phyloP scores from a whole-genome alignment of 768 basidiomycete genomes.

The Naganishia kalamii region DNA sequence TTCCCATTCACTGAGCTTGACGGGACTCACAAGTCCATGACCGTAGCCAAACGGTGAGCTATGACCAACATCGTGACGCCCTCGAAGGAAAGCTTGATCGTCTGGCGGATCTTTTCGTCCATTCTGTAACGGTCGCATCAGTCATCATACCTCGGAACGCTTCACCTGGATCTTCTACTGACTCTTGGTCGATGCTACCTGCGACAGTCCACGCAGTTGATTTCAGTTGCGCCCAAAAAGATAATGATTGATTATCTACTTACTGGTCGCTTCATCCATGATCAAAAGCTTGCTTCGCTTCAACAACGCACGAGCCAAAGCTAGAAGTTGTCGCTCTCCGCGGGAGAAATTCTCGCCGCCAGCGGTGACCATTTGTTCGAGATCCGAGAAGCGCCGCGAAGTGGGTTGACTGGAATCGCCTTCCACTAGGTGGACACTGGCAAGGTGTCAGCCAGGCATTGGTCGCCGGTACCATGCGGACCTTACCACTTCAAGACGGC shows the following conservation, averaged over 20 bases:
- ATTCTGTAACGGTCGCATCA: slow-evolving; percentile 32
- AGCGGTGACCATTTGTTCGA: background rate
- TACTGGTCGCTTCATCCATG: slow-evolving; percentile 43
- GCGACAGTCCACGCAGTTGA: slow-evolving; percentile 50
- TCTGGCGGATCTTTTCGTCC: slow-evolving; percentile 42
- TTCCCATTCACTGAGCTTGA: background rate
- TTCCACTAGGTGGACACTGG: slow-evolving; percentile 42
- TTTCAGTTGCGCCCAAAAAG: too few species aligned
- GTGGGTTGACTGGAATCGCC: slow-evolving; percentile 23
- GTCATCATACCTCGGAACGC: background rate
- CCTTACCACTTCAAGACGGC: slow-evolving; percentile 39
- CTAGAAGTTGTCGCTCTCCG: slow-evolving; percentile 43
- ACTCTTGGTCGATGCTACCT: slow-evolving; percentile 40
- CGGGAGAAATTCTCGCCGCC: slow-evolving; percentile 35
- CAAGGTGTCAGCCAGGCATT: background rate
- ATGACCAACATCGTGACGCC: slow-evolving; percentile 43
- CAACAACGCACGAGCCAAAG: slow-evolving; percentile 40
- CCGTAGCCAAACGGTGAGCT: slow-evolving; percentile 34
- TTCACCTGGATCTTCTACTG: too few species aligned
- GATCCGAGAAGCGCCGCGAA: slow-evolving; percentile 7
- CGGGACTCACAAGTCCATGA: slow-evolving; percentile 20
- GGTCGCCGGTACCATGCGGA: slow-evolving; percentile 20
- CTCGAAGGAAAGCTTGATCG: slow-evolving; percentile 39
- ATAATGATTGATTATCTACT: slow-evolving; percentile 34
- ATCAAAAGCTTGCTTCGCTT: slow-evolving; percentile 41